Evolutionary conservation across 768 basidiomycete genomes (phyloP), one percentile per base, ranked within the genome.

Genomic region (Clitopilus hobsonii): DNA sequence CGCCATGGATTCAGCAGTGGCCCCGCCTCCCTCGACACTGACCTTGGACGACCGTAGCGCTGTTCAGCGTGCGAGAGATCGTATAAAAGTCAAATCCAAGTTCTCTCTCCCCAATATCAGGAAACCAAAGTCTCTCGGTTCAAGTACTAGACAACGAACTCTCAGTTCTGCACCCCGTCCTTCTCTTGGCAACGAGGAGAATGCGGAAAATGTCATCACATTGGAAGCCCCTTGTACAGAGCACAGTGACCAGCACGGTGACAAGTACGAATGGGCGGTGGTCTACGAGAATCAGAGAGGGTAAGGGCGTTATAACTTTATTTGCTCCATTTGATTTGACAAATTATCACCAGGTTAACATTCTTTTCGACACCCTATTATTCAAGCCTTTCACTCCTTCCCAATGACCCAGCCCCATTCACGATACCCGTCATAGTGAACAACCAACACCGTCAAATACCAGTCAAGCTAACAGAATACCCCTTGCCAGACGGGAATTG

Each of bases 201-300:
- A 61, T 45, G 55, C 62, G 24, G 56, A 65, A 38, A 32, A 61
- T 25, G 60, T 63, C 51, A 78, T 78, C 30, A 62, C 47, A 53
- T 61, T 79, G 23, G 67, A 74, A 53, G 11, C 58, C 65, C 41
- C 41, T 45, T 20, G 10, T 10, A 20, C 10, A 6, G 53, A 61
- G 49, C 56, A 61, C 24, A 58, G 66, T 26, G 59, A 65, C 51
- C 63, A 72, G 18, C 69, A 73, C 58, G 66, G 68, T 53, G 83
- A 88, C 62, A 68, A 76, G 11, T 92, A 87, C 65, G 78, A 79
- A 66, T 93, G 90, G 90, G 90, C 88, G 6, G 66, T 88, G 8
- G 62, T 92, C 8, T 90, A 89, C 57, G 90, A 93, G 70, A 91
- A 92, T 63, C 90, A 93, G 69, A 74, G 90, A 64, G 90, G 90